phyloP scores from a whole-genome alignment of 2,329 filamentous ascomycete genomes.

The Metarhizium rileyi region DNA sequence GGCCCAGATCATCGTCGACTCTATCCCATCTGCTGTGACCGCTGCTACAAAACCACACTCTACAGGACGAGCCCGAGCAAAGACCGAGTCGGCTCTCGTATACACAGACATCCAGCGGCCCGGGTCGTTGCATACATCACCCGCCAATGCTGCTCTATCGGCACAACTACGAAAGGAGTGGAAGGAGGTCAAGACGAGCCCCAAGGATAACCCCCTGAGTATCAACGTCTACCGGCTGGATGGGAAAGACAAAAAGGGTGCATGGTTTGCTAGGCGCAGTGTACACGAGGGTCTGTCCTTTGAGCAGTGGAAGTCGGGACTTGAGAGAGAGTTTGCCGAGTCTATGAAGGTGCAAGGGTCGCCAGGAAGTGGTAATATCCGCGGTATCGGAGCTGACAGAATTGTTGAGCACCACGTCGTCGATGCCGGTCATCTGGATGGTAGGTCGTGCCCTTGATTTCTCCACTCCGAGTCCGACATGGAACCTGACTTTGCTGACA shows the following conservation, averaged over 20 bases:
- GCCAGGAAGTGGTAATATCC: constrained; percentile 64
- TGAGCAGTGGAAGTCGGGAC: constrained; percentile 64
- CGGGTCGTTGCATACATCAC: constrained; percentile 22
- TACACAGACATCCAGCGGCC: constrained; percentile 44
- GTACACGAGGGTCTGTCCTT: constrained; percentile 73
- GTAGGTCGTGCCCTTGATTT: constrained; percentile 22
- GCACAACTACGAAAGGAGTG: constrained; percentile 66
- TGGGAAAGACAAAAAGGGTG: constrained; percentile 69
- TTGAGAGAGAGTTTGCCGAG: constrained; percentile 72
- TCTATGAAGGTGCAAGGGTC: constrained; percentile 61
- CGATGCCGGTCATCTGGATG: constrained; percentile 53
- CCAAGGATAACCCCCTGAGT: constrained; percentile 64
- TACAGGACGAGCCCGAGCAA: constrained; percentile 39
- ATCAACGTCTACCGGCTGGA: constrained; percentile 73
- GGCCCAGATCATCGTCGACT: constrained; percentile 64
- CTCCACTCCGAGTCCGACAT: not conserved
- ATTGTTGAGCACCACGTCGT: constrained; percentile 54
- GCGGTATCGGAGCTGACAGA: constrained; percentile 77
- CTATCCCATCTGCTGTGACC: constrained; percentile 48
- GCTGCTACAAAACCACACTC: constrained; percentile 30
- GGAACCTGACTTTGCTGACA: not conserved
- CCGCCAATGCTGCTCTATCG: constrained; percentile 27
- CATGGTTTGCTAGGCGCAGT: constrained; percentile 83
- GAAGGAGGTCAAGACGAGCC: constrained; percentile 70
- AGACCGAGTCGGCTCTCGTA: constrained; percentile 43